Evolutionary conservation across 768 basidiomycete genomes (phyloP), one percentile per base, ranked within the genome.

Genomic region (Lactarius pseudohatsudake): DNA sequence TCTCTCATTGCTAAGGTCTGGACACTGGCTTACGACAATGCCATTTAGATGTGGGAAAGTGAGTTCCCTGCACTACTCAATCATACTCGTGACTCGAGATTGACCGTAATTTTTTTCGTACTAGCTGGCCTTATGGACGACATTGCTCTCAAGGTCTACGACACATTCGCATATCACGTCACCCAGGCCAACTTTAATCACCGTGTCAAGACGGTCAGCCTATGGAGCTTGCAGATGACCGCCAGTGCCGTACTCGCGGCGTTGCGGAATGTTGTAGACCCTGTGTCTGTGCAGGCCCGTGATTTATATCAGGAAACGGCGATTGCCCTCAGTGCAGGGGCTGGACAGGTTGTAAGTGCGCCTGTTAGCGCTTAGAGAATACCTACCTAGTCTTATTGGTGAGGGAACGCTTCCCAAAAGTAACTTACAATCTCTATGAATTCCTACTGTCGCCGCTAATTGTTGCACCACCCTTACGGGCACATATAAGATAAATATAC

Each of bases 151-250:
- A 94, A 97, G 81, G 88, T 87, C 22, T 95, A 97, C 75, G 91
- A 93, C 59, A 96, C 97, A 11, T 82, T 99, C 64, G 96, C 96
- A 11, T 87, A 94, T 75, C 97, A 98, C 78, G 96, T 99, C 59
- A 88, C 90, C 2, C 92, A 94, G 71, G 88, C 86, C 30, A 93
- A 95, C 74, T 87, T 92, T 81, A 91, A 94, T 73, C 87, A 92
- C 63, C 87, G 96, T 16, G 86, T 97, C 74, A 91, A 88, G 77
- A 91, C 88, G 3, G 94, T 99, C 69, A 90, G 93, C 67, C 79
- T 94, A 9, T 99, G 97, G 97, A 94, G 91, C 73, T 81, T 98
- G 28, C 95, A 97, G 76, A 89, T 91, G 84, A 96, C 96, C 0
- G 93, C 94, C 2, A 88, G 87, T 63, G 90, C 90, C n/a, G 84